A percentile compares a stretch with the other conserved stretches of the same genome.
phyloP scores from a whole-genome alignment of 163 green algal genomes.

The Scenedesmus sp. region DNA sequence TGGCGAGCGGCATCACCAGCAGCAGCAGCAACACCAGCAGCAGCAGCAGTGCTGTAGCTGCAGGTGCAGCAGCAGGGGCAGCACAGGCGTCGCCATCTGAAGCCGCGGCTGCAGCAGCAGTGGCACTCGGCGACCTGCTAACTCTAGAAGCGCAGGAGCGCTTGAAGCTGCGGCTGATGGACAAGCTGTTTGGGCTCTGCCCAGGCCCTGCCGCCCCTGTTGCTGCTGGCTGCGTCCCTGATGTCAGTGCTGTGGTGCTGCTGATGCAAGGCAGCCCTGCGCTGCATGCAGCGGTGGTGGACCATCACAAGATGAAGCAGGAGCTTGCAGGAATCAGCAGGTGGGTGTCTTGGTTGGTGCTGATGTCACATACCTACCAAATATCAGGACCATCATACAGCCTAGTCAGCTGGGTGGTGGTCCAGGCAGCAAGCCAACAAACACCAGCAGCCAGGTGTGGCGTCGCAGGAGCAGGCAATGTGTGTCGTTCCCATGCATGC shows the following conservation, averaged over 20 bases:
- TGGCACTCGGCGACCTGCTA: constrained; percentile 18
- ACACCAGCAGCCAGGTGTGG: too few species aligned
- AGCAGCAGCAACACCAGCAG: background rate
- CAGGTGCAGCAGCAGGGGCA: background rate
- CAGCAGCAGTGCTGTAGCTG: background rate
- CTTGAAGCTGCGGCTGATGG: constrained; percentile 46
- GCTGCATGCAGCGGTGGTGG: background rate
- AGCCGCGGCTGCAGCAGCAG: background rate
- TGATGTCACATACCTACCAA: too few species aligned
- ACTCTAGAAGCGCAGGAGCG: constrained; percentile 46
- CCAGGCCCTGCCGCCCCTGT: background rate
- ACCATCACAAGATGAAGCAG: background rate
- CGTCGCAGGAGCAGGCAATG: too few species aligned
- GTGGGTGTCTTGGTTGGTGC: background rate
- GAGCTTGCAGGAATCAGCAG: constrained; percentile 31
- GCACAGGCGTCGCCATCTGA: background rate
- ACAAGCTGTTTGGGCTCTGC: constrained; percentile 20
- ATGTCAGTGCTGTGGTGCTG: constrained; percentile 45
- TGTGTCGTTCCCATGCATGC: too few species aligned
- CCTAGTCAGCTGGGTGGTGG: too few species aligned
- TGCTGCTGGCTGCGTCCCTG: background rate
- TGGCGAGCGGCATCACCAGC: background rate
- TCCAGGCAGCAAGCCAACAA: too few species aligned
- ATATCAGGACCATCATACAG: too few species aligned
- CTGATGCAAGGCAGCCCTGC: background rate